Evolutionary conservation across 306 rosid species (phyloP), one percentile per base, ranked within the genome.

Genomic region (Cicer arietinum): DNA sequence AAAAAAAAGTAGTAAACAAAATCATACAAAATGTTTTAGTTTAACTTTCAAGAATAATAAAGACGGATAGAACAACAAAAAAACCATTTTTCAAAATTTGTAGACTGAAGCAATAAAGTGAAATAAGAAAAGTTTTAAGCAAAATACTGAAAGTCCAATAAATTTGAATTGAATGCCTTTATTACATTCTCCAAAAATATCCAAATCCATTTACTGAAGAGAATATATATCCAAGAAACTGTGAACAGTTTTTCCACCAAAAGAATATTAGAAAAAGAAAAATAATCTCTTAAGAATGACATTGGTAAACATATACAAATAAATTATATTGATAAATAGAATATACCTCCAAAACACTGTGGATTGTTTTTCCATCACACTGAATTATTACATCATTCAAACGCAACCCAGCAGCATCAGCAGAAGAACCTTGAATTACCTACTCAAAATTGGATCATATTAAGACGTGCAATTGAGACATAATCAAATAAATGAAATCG

Each of bases 331-430:
- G 45, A 61, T 61, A 61, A 65, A 65, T 10, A 18, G 25, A 62
- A 62, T 65, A 65, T 65, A 65, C 71, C 71, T 65, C 53, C 52
- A 65, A 43, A 16, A 43, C 43, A 43, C 16, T 65, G 52, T 10
- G 70, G 43, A 65, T 40, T 5, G 40, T 65, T 65, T 64, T 42
- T 65, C 52, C 52, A 1, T 35, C 8, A 65, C 70, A 65, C 9
- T 43, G 14, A 30, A 59, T 3, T 59, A 59, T 59, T 30, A 64
- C 52, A 42, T 9, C 37, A 8, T 63, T 63, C 30, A 42, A 4
- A 41, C 10, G 52, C 10, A 42, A 51, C 35, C 69, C 37, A 16
- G 52, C 69, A 64, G 39, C 41, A 7, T 63, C 69, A 63, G 11
- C 7, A 16, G 35, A 8, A 42, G 70, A 64, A 64, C 69, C 69